Base-by-base conservation (phyloP, 441 rosid genomes). In the Gossypium gossypioides region DNA sequence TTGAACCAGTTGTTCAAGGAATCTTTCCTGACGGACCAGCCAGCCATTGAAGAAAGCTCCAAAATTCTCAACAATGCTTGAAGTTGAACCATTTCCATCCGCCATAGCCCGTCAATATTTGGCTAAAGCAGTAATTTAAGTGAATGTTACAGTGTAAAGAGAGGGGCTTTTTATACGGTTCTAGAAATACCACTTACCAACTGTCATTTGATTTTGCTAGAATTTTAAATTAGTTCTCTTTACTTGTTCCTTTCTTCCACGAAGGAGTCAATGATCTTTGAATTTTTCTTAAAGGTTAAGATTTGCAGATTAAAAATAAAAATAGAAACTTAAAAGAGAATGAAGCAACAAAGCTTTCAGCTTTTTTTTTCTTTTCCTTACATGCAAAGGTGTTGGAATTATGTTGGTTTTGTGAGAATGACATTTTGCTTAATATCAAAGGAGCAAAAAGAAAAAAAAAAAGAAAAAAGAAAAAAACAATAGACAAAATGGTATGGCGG, bases 1-100 rank as follows among this genome's bases (percentile, higher is more conserved):
- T 62, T 52, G 54, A 12, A 16, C 81, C 44, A 88, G 87, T 10
- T 80, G 83, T 3, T 74, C 61, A 18, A 76, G 74, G 71, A 83
- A 80, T 72, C 55, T 48, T 68, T 73, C 65, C 25, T 77, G 84
- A 40, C 77, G 84, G 0, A 59, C 32, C 18, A 83, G 60, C 88
- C 86, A 81, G 40, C 27, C 59, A 10, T 57, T 42, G 65, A 75
- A 71, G 76, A 79, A 77, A 15, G 74, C 2, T 12, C 56, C 19
- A 54, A 75, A 81, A 22, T 12, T 69, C n/a, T 40, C 55, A 15
- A 24, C 15, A 27, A 13, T 3, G 55, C 1, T 27, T 27, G 32
- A 27, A 27, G 32, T 58, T 54, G 40, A 8, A 1, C 32, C 8
- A 22, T 40, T 42, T 6, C 59, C 2, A 3, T 8, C 7, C 48